Conservation (phyloP, 805 yeast genomes). For the Candida ulmi region DNA sequence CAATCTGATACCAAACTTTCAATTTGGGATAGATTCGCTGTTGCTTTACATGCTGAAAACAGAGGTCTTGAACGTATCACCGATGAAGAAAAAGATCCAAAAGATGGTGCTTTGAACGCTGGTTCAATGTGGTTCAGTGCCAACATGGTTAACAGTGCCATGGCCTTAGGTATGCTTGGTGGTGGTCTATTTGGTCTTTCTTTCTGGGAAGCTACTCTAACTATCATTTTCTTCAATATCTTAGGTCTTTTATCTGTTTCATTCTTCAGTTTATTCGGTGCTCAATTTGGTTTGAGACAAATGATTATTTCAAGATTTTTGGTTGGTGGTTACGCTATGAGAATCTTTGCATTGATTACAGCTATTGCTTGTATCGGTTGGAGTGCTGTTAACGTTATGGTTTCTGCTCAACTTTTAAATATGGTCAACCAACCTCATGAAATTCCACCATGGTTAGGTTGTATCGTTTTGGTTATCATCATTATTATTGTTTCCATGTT, state of each 20-base stretch:
- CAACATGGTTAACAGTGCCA: conserved; percentile 83
- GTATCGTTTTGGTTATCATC: conserved; percentile 60
- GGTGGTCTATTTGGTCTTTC: conserved; percentile 58
- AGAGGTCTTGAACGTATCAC: conserved; percentile 79
- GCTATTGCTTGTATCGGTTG: conserved; percentile 88
- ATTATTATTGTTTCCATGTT: conserved; percentile 74
- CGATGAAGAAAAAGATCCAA: conserved; percentile 70
- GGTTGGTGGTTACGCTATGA: conserved; percentile 68
- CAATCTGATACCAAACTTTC: conserved; percentile 14
- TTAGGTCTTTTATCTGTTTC: conserved; percentile 80
- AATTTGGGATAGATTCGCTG: conserved; percentile 21
- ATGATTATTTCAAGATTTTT: conserved; percentile 76
- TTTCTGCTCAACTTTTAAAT: conserved; percentile 78
- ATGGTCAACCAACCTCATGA: conserved; percentile 56
- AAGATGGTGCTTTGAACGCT: conserved; percentile 53
- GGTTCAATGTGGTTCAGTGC: conserved; percentile 92
- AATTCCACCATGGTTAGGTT: conserved; percentile 89
- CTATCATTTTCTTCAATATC: conserved; percentile 65
- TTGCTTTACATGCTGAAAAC: conserved; percentile 40
- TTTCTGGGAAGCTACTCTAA: conserved; percentile 66
- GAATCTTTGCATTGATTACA: conserved; percentile 74
- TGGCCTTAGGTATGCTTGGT: conserved; percentile 70
- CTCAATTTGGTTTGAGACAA: conserved; percentile 81
- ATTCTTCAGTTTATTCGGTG: conserved; percentile 76
- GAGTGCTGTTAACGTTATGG: conserved; percentile 91